These are phyloP conservation scores for Staphylotrichum tortipilum DNA, from an alignment of 495 filamentous ascomycete genomes.

Conservation along the genomic window DNA sequence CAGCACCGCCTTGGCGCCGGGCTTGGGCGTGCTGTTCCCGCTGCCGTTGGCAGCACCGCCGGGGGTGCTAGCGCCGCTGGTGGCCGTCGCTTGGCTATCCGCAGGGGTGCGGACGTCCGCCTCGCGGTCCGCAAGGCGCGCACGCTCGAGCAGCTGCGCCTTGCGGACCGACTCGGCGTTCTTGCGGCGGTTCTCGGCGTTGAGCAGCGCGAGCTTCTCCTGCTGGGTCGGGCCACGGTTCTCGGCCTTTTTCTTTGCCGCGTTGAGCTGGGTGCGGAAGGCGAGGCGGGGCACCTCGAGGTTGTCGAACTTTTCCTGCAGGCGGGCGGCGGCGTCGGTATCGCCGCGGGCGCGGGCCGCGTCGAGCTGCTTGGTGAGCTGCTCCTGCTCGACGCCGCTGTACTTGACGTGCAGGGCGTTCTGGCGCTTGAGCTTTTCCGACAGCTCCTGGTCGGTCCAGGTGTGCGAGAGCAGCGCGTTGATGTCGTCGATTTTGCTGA, in stretches of 20 bases:
- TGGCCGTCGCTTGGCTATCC: constrained; percentile 47
- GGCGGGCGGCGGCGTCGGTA: constrained; percentile 46
- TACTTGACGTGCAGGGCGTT: constrained; percentile 51
- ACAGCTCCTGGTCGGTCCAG: constrained; percentile 74
- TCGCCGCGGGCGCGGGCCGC: constrained; percentile 57
- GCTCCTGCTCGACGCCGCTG: constrained; percentile 54
- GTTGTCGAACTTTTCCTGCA: constrained; percentile 59
- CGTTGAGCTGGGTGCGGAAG: constrained; percentile 51
- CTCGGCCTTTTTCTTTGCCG: constrained; percentile 33
- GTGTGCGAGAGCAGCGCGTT: constrained; percentile 64
- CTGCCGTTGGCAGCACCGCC: constrained; percentile 22
- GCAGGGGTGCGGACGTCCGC: constrained; percentile 39
- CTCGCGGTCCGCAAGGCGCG: constrained; percentile 52
- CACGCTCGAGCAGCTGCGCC: constrained; percentile 72
- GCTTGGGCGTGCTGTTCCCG: constrained; percentile 34
- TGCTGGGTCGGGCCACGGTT: constrained; percentile 47
- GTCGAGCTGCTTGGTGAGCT: constrained; percentile 52
- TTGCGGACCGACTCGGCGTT: constrained; percentile 76
- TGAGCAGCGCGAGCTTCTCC: constrained; percentile 67
- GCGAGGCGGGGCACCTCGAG: constrained; percentile 61
- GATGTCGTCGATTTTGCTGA: constrained; percentile 70
- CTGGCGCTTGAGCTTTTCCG: constrained; percentile 63
- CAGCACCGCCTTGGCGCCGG: constrained; percentile 18
- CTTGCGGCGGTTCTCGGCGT: constrained; percentile 65
- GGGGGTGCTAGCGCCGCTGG: constrained; percentile 40